phyloP scores from a whole-genome alignment of 345 rosid species.

The Carallia brachiata region DNA sequence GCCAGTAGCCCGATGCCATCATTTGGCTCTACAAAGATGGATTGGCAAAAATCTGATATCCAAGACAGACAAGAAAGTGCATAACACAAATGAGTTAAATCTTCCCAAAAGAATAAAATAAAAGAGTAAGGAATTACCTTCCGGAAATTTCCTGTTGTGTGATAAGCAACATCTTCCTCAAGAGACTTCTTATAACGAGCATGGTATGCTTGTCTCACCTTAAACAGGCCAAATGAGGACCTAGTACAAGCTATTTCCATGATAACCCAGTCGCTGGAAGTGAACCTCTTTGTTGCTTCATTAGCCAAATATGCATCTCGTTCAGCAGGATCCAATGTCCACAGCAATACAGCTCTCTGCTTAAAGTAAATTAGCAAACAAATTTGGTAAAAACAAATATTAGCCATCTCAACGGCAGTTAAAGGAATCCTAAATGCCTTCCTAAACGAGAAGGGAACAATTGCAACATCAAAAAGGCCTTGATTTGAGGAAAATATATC shows the following conservation, averaged over 20 bases:
- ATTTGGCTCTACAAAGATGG: no score
- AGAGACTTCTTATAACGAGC: constrained; percentile 72
- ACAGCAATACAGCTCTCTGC: constrained; percentile 62
- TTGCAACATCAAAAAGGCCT: background rate
- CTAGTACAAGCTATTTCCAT: constrained; percentile 85
- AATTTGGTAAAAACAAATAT: background rate
- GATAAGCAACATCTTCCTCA: constrained; percentile 88
- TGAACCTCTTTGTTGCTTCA: constrained; percentile 70
- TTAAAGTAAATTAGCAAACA: constrained; percentile 5
- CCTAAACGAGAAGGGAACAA: background rate
- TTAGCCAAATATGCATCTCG: constrained; percentile 78
- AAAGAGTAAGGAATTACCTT: constrained; percentile 44
- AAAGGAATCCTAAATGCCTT: background rate
- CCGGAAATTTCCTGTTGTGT: constrained; percentile 68
- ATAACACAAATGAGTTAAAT: background rate
- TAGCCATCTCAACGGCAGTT: constrained; percentile 1
- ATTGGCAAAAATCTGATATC: no score
- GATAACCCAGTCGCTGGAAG: constrained; percentile 65
- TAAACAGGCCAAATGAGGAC: constrained; percentile 56
- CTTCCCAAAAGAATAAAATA: background rate
- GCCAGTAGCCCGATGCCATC: no score
- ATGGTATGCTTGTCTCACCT: constrained; percentile 70
- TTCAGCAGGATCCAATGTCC: constrained; percentile 73
- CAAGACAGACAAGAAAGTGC: background rate
- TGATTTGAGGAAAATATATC: background rate